Evolutionary conservation across 148 eudicot genomes (phyloP).

Genomic region (Persicaria tinctoria): DNA sequence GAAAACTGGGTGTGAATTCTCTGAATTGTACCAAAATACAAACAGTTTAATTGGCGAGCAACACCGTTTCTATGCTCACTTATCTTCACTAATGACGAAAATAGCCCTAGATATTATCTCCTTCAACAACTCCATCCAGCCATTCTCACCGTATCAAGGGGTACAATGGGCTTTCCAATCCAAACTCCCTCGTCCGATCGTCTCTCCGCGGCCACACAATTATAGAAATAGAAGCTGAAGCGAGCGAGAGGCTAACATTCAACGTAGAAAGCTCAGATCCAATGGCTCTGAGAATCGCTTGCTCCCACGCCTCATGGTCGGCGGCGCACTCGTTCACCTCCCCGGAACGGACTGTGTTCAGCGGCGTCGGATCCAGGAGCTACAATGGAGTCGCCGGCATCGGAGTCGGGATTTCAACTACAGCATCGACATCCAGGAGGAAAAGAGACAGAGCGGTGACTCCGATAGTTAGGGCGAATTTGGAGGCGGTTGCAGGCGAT

Average conservation of each 20-base stretch:
- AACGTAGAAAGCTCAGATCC: not conserved
- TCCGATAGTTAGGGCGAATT: conserved; percentile 25
- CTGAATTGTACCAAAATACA: not conserved
- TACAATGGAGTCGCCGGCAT: not conserved
- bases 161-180: not conserved
- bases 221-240: not conserved
- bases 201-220: not conserved
- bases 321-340: conserved; percentile 10
- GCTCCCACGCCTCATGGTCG: conserved; percentile 4
- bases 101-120: not conserved
- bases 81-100: not conserved
- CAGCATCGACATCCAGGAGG: conserved; percentile 12
- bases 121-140: not conserved
- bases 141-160: not conserved
- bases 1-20: too few relatives aligned
- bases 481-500: conserved; percentile 43
- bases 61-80: not conserved
- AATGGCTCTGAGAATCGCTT: conserved; percentile 16
- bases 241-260: conserved; percentile 1
- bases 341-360: conserved; percentile 14
- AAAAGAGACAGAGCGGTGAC: conserved; percentile 9
- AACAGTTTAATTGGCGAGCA: not conserved
- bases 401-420: not conserved
- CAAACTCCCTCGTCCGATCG: not conserved
- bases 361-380: conserved; percentile 1